Base-by-base conservation (phyloP, 225 moss, liverwort and hornwort species). In the Sphagnum contortum region DNA sequence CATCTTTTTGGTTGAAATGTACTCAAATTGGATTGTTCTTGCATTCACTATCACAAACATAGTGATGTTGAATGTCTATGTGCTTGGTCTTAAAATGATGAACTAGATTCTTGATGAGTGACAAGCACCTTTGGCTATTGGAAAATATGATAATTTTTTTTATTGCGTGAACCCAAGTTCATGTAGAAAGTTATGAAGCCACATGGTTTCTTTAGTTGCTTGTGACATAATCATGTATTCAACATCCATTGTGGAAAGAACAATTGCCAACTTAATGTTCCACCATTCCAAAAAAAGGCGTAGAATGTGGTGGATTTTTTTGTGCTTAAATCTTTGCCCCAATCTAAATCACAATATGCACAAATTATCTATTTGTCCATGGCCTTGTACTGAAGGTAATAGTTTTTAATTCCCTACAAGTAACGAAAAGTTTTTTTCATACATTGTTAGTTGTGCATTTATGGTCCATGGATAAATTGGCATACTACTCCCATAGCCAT, bases 281-380 rank as follows among this genome's bases (percentile, higher is more conserved):
- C 48, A 47, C 63, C 7, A 47, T 3, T 44, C 63, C 4, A 64
- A 3, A 12, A 44, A 6, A 64, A 47, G 2, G n/a, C 45, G 0
- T 2, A 64, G 4, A 2, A 47, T 47, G 45, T 47, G n/a, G n/a
- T 64, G 48, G 49, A 64, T 7, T 47, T 64, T 6, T 47, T 12
- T 4, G 45, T n/a, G 3, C 12, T 12, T 44, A 0, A 48, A 49
- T 44, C 29, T 3, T 49, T 49, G 12, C 45, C 69, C 47, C 12
- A 61, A 61, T 69, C 68, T n/a, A 59, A 14, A 49, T 56, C 12
- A 44, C 8, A 13, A 48, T 56, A 68, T 44, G 6, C 67, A 55
- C 11, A 46, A 8, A 64, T 11, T 3, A 0, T 49, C 4, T 47
- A 45, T 4, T 49, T 47, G 3, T 44, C 29, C 29, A 2, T 64